These are phyloP conservation scores for Hypocrella siamensis DNA, from an alignment of 2,329 filamentous ascomycete genomes.

Conservation along the genomic window DNA sequence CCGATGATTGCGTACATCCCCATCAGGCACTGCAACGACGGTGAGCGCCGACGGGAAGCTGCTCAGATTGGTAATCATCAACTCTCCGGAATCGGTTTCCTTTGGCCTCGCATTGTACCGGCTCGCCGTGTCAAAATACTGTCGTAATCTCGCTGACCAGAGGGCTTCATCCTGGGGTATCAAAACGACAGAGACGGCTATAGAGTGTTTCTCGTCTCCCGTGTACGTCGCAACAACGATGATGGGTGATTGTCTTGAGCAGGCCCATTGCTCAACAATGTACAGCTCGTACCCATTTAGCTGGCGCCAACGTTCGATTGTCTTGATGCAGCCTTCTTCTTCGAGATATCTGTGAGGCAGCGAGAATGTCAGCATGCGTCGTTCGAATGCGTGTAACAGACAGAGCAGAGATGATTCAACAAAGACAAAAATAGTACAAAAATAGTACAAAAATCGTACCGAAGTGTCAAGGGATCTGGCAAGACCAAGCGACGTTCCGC, in stretches of 20 bases:
- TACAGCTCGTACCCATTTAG: slow-evolving; percentile 84
- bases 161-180: slow-evolving; percentile 64
- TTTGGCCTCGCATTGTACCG: slow-evolving; percentile 74
- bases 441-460: slow-evolving; percentile 25
- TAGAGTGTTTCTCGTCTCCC: slow-evolving; percentile 62
- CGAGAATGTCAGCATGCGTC: slow-evolving; percentile 3
- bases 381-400: no score
- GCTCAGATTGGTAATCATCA: slow-evolving; percentile 91
- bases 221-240: slow-evolving; percentile 89
- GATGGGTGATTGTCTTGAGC: slow-evolving; percentile 77
- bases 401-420: no score
- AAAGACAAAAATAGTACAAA: no score
- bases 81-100: slow-evolving; percentile 64
- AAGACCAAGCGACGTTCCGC: slow-evolving; percentile 34
- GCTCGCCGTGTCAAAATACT: slow-evolving; percentile 76
- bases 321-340: slow-evolving; percentile 61
- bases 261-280: slow-evolving; percentile 94
- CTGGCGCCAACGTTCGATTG: slow-evolving; percentile 54
- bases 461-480: slow-evolving; percentile 41
- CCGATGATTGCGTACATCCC: slow-evolving; percentile 65
- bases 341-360: slow-evolving; percentile 50
- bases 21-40: slow-evolving; percentile 79
- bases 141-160: slow-evolving; percentile 65
- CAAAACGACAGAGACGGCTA: slow-evolving; percentile 66
- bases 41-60: slow-evolving; percentile 84